Base-by-base conservation (phyloP, 1,139 yeast species). In the Suhomyces anneliseae region DNA sequence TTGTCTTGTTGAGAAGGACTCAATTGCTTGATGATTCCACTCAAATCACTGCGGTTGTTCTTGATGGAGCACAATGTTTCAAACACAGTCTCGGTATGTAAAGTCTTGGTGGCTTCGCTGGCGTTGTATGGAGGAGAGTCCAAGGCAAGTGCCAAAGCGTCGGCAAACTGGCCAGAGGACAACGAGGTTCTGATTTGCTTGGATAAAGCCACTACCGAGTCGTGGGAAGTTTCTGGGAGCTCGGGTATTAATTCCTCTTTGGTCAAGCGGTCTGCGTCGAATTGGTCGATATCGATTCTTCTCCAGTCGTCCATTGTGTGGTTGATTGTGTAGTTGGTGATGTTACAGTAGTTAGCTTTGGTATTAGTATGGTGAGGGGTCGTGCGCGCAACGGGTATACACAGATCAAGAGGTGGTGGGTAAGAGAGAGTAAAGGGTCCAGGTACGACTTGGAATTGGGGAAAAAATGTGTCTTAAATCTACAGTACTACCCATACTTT, bases 201-300 rank as follows among this genome's bases (percentile, higher is more conserved):
- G 35, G 84, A 77, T 41, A 79, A 68, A 11, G 78, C 69, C 47
- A 78, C 79, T 40, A 89, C 71, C 43, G 86, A 87, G 34, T 73
- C 76, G 38, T 72, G 65, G 4, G 81, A 65, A 11, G 59, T 60
- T 2, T 64, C 59, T 3, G 72, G 69, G 45, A 70, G 54, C 41
- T 74, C 69, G 14, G 90, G 90, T 24, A 79, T 66, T 57, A 88
- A 72, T 45, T 87, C 93, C 54, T 79, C 84, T 40, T 76, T 76
- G 27, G 85, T 72, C 54, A 88, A 69, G 58, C 83, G 83, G 46
- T 90, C 97, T 7, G 95, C 87, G 61, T 92, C 97, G 59, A 83
- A 83, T 26, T 90, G 89, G 68, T 93, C 98, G 49, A 93, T 84
- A 65, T 93, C 97, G 58, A 92, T 88, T 77, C 92, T 83, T 79